Evolutionary conservation across 2,329 filamentous ascomycete species (phyloP).

Genomic region (Verticillium albo-atrum): DNA sequence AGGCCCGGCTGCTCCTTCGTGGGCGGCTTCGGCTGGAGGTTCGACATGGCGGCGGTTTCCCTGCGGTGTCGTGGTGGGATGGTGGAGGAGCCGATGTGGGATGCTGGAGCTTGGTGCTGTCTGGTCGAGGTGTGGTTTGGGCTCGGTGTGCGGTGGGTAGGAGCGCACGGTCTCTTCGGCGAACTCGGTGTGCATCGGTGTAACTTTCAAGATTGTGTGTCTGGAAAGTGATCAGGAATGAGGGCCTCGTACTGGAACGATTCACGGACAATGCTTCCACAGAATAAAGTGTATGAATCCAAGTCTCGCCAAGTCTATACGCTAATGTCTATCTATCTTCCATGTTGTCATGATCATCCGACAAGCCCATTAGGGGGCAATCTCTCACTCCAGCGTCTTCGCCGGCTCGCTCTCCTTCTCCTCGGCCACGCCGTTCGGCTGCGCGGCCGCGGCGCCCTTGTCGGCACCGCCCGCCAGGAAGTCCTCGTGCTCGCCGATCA

Average conservation of each 20-base stretch:
- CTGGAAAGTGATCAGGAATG: too few species aligned
- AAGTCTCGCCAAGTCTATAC: not conserved
- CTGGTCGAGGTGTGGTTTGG: not conserved
- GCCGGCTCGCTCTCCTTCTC: not conserved
- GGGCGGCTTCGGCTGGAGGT: constrained; percentile 39
- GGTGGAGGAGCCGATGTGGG: not conserved
- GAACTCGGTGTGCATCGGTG: not conserved
- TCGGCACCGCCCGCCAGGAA: constrained; percentile 67
- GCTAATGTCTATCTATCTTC: not conserved
- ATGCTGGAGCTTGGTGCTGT: not conserved
- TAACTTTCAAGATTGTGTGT: too few species aligned
- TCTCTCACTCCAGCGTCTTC: too few species aligned
- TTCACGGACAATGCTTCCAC: too few species aligned
- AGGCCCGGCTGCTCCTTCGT: constrained; percentile 58
- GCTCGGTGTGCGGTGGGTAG: not conserved
- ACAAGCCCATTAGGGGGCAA: not conserved
- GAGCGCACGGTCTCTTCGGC: not conserved
- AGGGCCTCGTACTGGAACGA: too few species aligned
- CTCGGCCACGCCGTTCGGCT: not conserved
- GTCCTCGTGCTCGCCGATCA: constrained; percentile 80
- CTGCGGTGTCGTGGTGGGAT: not conserved
- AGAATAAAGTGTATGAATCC: too few species aligned
- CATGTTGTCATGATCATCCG: not conserved
- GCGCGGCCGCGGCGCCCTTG: not conserved
- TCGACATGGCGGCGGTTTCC: constrained; percentile 37